A percentile compares a stretch with the other conserved stretches of the same genome.
These are phyloP conservation scores for Lablab purpureus DNA, from an alignment of 306 rosid species.

Conservation along the genomic window DNA sequence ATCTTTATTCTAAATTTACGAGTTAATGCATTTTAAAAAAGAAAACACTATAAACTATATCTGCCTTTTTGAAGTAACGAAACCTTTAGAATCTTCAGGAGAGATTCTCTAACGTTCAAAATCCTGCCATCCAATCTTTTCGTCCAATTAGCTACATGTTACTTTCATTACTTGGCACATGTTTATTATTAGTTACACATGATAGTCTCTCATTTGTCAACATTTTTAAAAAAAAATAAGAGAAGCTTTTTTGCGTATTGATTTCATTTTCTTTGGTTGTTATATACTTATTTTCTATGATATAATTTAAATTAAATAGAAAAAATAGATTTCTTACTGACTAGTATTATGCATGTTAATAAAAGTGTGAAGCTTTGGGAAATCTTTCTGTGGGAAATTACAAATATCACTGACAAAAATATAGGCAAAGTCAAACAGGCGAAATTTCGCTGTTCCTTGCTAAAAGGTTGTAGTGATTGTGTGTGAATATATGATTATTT, in stretches of 20 bases:
- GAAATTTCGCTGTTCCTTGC: neutral
- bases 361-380: too few species aligned
- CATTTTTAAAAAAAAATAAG: too few species aligned
- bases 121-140: neutral
- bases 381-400: too few species aligned
- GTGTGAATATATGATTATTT: neutral
- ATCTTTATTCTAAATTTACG: neutral
- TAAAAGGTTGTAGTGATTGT: neutral
- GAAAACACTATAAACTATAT: neutral
- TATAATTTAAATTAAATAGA: neutral
- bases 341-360: neutral
- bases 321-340: neutral
- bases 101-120: neutral
- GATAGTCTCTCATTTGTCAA: neutral
- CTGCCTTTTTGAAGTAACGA: constrained; percentile 1
- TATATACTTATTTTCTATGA: neutral
- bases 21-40: neutral
- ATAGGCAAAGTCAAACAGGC: neutral
- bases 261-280: neutral
- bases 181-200: neutral
- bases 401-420: neutral
- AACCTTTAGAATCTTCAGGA: neutral
- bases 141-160: neutral
- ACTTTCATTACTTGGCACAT: neutral
- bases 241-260: neutral